phyloP scores from a whole-genome alignment of 148 eudicot genomes.

The Chenopodium album region DNA sequence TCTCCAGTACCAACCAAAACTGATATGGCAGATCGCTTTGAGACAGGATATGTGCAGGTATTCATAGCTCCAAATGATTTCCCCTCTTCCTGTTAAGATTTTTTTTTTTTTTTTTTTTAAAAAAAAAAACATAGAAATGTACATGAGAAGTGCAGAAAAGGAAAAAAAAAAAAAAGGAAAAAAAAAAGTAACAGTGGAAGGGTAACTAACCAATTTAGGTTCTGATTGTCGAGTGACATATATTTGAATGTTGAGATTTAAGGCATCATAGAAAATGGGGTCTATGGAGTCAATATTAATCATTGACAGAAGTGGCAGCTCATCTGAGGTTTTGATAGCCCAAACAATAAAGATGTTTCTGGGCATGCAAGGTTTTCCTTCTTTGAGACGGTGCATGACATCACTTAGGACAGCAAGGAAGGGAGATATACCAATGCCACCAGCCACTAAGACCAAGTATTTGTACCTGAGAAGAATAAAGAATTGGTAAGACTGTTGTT shows the following conservation, averaged over 20 bases:
- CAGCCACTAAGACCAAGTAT: conserved; percentile 72
- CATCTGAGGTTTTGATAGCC: conserved; percentile 65
- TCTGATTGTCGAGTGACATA: conserved; percentile 74
- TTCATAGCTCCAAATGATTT: conserved; percentile 29
- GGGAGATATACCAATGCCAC: conserved; percentile 89
- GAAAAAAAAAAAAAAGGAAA: background rate
- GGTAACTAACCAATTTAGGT: conserved; percentile 55
- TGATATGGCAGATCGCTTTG: conserved; percentile 48
- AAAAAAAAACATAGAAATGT: background rate
- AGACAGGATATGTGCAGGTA: conserved; percentile 35
- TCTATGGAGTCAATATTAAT: conserved; percentile 49
- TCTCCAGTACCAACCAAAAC: conserved; percentile 81
- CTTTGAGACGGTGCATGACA: conserved; percentile 54
- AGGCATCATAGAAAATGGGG: conserved; percentile 46
- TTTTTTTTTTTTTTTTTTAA: no score
- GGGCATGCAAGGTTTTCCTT: conserved; percentile 58
- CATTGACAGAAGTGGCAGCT: conserved; percentile 68
- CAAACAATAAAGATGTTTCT: conserved; percentile 60
- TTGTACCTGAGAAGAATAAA: conserved; percentile 48
- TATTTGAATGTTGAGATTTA: conserved; percentile 72
- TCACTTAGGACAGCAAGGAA: conserved; percentile 74
- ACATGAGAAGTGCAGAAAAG: background rate
- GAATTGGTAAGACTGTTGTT: conserved; percentile 1
- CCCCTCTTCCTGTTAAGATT: conserved; percentile 64
- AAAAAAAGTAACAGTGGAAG: background rate